Conservation (phyloP, 306 rosid species). For the Potentilla sterilis region DNA sequence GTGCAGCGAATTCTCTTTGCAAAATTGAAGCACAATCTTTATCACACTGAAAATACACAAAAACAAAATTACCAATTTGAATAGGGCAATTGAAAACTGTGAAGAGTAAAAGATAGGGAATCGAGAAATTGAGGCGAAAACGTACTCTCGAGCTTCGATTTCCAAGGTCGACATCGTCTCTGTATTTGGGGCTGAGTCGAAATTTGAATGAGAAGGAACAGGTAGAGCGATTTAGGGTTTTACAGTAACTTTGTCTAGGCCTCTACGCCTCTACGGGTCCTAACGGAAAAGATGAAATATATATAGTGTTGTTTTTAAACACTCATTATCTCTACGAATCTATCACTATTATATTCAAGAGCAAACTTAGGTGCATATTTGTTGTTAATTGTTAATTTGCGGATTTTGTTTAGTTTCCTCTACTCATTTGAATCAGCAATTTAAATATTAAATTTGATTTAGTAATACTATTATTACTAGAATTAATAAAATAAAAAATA, state of each 20-base stretch:
- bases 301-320: too few species aligned
- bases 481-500: too few species aligned
- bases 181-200: not conserved
- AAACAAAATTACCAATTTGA: not conserved
- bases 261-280: too few species aligned
- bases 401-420: too few species aligned
- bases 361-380: too few species aligned
- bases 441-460: too few species aligned
- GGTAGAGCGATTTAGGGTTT: conserved; percentile 26
- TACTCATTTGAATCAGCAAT: too few species aligned
- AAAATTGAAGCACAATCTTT: conserved; percentile 96
- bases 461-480: too few species aligned
- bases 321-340: too few species aligned
- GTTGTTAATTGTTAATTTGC: too few species aligned
- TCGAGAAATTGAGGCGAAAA: conserved; percentile 4
- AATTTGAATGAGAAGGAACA: not conserved
- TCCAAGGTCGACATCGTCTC: conserved; percentile 79
- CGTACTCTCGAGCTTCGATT: conserved; percentile 98
- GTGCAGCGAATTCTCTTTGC: conserved; percentile 92
- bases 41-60: conserved; percentile 60
- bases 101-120: not conserved
- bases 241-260: not conserved
- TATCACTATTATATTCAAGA: too few species aligned
- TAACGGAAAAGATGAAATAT: too few species aligned
- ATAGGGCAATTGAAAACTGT: not conserved